Conservation (phyloP, 805 yeast species). For the Starmera dryadoides region DNA sequence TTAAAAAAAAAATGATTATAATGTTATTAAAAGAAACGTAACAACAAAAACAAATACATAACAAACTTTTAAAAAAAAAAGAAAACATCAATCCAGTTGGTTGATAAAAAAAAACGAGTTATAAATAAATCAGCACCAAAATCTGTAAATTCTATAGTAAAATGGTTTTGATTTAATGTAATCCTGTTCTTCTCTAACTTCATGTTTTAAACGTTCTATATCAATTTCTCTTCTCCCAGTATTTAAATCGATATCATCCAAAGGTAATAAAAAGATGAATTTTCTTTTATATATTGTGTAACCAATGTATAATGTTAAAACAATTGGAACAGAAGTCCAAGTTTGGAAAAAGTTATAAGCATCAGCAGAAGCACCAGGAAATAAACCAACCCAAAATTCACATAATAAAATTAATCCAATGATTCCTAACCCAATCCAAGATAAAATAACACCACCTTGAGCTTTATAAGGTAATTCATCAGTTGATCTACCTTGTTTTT, state of each 20-base stretch:
- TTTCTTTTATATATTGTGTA: conserved; percentile 33
- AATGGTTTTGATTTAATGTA: conserved; percentile 36
- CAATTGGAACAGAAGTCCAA: conserved; percentile 38
- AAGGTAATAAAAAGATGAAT: conserved; percentile 24
- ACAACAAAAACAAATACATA: too few species aligned
- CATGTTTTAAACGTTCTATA: conserved; percentile 36
- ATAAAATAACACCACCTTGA: conserved; percentile 57
- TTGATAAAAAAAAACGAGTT: too few species aligned
- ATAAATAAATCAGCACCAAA: conserved; percentile 47
- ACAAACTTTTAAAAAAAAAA: too few species aligned
- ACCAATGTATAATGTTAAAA: conserved; percentile 31
- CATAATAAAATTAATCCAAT: conserved; percentile 42
- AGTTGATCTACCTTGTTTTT: conserved; percentile 50
- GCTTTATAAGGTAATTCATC: conserved; percentile 59
- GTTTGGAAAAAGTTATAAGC: conserved; percentile 36
- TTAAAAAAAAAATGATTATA: too few species aligned
- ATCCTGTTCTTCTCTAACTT: conserved; percentile 43
- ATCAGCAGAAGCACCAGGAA: conserved; percentile 39
- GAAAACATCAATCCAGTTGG: too few species aligned
- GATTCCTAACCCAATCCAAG: conserved; percentile 40
- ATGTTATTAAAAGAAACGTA: too few species aligned
- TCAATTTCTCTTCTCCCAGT: conserved; percentile 46
- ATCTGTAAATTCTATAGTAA: conserved; percentile 40
- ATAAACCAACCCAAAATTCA: conserved; percentile 68
- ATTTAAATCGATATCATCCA: conserved; percentile 43